These are phyloP conservation scores for Neurospora sp. DNA, from an alignment of 495 filamentous ascomycete genomes.

Conservation along the genomic window DNA sequence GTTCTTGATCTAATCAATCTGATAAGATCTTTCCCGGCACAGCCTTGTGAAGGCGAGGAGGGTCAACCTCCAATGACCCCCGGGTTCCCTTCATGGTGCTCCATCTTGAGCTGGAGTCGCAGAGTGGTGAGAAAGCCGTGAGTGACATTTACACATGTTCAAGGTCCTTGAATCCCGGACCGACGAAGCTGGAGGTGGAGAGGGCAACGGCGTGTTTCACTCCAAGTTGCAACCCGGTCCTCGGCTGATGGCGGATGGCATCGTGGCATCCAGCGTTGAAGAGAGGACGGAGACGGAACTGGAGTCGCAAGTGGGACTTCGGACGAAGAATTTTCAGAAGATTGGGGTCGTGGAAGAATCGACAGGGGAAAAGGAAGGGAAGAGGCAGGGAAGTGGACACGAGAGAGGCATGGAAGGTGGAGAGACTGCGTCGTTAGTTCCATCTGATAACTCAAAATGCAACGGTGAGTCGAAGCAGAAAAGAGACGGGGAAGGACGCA, in stretches of 20 bases:
- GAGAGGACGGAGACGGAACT: neutral
- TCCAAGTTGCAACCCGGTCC: neutral
- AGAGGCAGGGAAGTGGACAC: neutral
- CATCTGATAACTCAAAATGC: slow-evolving; percentile 27
- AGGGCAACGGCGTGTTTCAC: too few relatives aligned
- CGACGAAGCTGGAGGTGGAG: neutral
- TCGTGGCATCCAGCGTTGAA: neutral
- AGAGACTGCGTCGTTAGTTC: slow-evolving; percentile 2
- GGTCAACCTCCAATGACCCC: neutral
- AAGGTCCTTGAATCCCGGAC: neutral
- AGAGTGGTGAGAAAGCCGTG: neutral
- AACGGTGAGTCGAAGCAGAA: neutral
- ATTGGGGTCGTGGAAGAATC: neutral
- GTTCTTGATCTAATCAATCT: neutral
- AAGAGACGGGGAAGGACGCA: neutral
- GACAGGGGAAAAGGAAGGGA: neutral
- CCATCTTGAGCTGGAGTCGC: neutral
- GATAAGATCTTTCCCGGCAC: neutral
- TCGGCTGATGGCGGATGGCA: slow-evolving; percentile 1
- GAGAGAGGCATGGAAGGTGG: neutral
- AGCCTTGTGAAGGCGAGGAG: neutral
- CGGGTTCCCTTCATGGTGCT: neutral
- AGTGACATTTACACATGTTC: neutral
- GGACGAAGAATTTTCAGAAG: neutral
- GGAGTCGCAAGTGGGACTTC: neutral